These are phyloP conservation scores for Tulasnella sp. DNA, from an alignment of 768 basidiomycete genomes.

Conservation along the genomic window DNA sequence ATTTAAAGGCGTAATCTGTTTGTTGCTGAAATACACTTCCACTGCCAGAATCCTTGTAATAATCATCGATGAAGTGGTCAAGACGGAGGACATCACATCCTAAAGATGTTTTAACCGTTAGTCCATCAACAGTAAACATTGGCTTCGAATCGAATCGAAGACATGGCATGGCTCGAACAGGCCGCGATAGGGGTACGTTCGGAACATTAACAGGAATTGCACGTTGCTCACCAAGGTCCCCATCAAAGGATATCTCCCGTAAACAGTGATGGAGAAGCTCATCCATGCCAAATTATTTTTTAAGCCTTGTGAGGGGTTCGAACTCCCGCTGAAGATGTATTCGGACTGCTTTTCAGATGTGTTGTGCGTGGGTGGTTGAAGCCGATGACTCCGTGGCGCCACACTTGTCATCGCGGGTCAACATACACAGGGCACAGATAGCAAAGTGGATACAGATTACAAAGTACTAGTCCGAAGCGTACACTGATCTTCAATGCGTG, in stretches of 20 bases:
- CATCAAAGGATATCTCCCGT: slow-evolving; percentile 81
- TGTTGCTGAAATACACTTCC: slow-evolving; percentile 33
- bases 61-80: slow-evolving; percentile 55
- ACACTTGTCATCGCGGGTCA: too few relatives aligned
- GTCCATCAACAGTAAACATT: slow-evolving; percentile 9
- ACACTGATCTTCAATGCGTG: too few relatives aligned
- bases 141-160: slow-evolving; percentile 19
- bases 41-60: slow-evolving; percentile 40
- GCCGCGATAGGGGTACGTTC: neutral
- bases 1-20: slow-evolving; percentile 62
- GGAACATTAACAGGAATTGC: neutral
- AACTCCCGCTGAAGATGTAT: too few relatives aligned
- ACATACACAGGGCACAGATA: too few relatives aligned
- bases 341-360: too few relatives aligned
- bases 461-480: too few relatives aligned
- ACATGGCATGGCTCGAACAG: slow-evolving; percentile 4
- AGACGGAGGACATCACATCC: slow-evolving; percentile 68
- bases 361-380: too few relatives aligned
- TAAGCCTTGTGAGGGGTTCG: too few relatives aligned
- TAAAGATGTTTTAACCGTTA: slow-evolving; percentile 25
- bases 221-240: slow-evolving; percentile 63
- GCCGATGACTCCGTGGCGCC: too few relatives aligned
- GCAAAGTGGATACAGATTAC: too few relatives aligned
- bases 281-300: slow-evolving; percentile 44
- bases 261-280: slow-evolving; percentile 76